A percentile compares a stretch with the other conserved stretches of the same genome.
Evolutionary conservation across 148 eudicot genomes (phyloP).

Genomic region (Chenopodium quinoa): DNA sequence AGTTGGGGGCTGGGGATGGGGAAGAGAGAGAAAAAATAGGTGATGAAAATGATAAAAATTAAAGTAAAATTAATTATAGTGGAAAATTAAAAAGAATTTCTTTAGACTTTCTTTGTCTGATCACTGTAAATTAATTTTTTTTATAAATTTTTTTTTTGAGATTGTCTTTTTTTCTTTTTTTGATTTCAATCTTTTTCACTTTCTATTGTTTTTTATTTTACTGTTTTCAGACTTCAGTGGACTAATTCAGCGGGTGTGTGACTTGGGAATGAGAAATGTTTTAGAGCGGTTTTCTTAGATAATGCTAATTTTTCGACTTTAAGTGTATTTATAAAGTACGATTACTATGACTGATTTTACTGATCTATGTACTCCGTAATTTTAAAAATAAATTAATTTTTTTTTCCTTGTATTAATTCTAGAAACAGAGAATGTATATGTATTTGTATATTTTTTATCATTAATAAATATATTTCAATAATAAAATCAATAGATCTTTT

Average conservation of each 20-base stretch:
- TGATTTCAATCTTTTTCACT: background rate
- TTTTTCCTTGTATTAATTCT: too few relatives aligned
- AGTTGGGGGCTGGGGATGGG: slow-evolving; percentile 24
- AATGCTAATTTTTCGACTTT: too few relatives aligned
- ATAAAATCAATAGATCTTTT: too few relatives aligned
- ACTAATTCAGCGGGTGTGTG: background rate
- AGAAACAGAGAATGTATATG: too few relatives aligned
- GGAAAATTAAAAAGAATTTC: slow-evolving; percentile 14
- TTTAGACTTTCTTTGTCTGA: slow-evolving; percentile 30
- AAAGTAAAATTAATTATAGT: background rate
- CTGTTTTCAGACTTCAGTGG: slow-evolving; percentile 10
- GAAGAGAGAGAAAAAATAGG: slow-evolving; percentile 20
- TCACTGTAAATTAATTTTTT: background rate
- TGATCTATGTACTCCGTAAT: too few relatives aligned
- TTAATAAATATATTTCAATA: too few relatives aligned
- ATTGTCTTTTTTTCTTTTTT: background rate
- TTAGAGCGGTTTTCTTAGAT: too few relatives aligned
- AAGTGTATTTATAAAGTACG: too few relatives aligned
- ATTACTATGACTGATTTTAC: too few relatives aligned
- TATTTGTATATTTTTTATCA: too few relatives aligned
- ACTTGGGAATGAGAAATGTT: background rate
- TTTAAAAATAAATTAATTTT: too few relatives aligned
- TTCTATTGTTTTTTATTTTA: background rate
- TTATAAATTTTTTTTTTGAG: background rate
- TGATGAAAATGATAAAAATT: background rate